phyloP scores from a whole-genome alignment of 352 stramenopile genomes.

The Achlya hypogyna region DNA sequence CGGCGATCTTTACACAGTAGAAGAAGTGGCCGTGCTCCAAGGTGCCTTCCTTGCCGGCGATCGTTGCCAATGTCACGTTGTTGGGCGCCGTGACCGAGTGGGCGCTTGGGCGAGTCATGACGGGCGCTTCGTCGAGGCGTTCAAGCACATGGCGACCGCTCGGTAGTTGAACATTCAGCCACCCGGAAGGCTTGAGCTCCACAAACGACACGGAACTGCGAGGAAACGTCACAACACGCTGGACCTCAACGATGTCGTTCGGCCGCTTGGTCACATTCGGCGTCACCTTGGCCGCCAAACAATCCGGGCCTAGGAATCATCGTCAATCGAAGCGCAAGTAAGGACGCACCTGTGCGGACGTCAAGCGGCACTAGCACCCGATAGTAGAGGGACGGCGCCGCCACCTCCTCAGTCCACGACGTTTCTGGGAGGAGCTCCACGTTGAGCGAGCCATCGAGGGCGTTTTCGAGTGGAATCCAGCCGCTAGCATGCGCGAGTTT shows the following conservation, averaged over 20 bases:
- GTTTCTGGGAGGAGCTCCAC: slow-evolving; percentile 12
- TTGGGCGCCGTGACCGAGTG: not conserved
- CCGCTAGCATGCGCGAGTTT: slow-evolving; percentile 16
- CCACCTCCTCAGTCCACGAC: slow-evolving; percentile 10
- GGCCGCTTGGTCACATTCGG: slow-evolving; percentile 64
- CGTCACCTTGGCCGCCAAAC: slow-evolving; percentile 61
- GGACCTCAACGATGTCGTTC: slow-evolving; percentile 74
- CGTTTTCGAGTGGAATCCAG: slow-evolving; percentile 11
- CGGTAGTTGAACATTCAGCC: slow-evolving; percentile 72
- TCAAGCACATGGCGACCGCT: slow-evolving; percentile 74
- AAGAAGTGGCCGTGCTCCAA: slow-evolving; percentile 74
- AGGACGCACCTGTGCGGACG: slow-evolving; percentile 29
- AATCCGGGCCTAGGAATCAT: slow-evolving; percentile 35
- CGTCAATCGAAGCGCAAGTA: not conserved
- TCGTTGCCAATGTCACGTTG: slow-evolving; percentile 2
- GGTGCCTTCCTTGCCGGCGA: slow-evolving; percentile 12
- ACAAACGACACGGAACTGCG: slow-evolving; percentile 67
- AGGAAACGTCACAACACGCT: slow-evolving; percentile 53
- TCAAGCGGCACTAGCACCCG: slow-evolving; percentile 72
- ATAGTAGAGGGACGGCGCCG: slow-evolving; percentile 41
- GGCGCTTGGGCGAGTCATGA: not conserved
- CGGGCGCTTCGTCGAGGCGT: slow-evolving; percentile 43
- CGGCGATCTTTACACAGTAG: slow-evolving; percentile 73
- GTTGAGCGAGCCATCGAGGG: not conserved
- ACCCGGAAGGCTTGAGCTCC: slow-evolving; percentile 77